Evolutionary conservation across 192 early-diverging fungal genomes (phyloP), one percentile per base, ranked within the genome.

Genomic region (Phycomyces nitens): DNA sequence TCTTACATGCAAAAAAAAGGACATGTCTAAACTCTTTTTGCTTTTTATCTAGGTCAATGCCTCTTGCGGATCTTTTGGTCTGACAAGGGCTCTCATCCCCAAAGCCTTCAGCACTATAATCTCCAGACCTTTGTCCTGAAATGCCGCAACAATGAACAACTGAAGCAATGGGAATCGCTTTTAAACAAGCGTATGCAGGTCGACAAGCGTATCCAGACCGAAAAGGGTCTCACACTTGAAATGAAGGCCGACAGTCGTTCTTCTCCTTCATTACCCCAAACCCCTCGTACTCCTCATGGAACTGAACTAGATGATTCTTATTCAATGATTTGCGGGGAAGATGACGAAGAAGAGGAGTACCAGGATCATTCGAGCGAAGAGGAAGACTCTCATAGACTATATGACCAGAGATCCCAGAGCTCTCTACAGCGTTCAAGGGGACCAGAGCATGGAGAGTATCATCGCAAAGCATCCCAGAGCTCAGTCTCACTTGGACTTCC

Each of bases 121-220:
- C 85, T 89, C 79, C 89, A 94, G 57, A 82, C 90, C 54, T 96
- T 99, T 81, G 88, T 84, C 56, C 72, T 99, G 21, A 89, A 88
- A 53, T 95, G 93, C 76, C 78, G 93, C 15, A 92, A 94, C 64
- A 85, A 88, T 59, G 97, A 99, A 67, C 95, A 96, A 70, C 83
- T 96, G 18, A 84, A 83, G 58, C 82, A 88, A 67, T 99, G 97
- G 97, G 84, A 90, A 67, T 66, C 66, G 26, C 84, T 92, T 5
- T 72, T 98, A 40, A 84, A 94, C 56, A 81, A 84, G 58, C 78
- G 89, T 20, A 75, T 94, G 15, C 44, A 53, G 23, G 14, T 21
- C 14, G 53, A 54, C 3, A 54, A 54, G 22, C 53, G 53, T 20
- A 54, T 54, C 2, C 44, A 47, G 44, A 11, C 44, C 11, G 44